These are phyloP conservation scores for Pleurotus sapidus DNA, from an alignment of 768 basidiomycete species.

Conservation along the genomic window DNA sequence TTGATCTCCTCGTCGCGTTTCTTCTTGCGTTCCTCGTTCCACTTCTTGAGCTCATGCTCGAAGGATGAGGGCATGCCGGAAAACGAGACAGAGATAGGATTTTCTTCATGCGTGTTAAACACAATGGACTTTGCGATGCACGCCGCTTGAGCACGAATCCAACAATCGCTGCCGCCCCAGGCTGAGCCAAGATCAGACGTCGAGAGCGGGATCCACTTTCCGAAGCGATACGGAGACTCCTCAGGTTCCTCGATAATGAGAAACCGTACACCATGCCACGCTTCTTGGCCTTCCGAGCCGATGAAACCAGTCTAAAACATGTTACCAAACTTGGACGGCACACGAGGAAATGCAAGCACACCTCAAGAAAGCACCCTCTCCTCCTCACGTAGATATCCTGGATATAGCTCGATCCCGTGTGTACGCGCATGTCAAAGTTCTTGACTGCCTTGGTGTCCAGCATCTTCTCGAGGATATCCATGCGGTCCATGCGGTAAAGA, in stretches of 20 bases:
- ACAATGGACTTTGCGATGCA: neutral
- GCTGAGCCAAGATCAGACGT: neutral
- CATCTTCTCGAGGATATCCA: neutral
- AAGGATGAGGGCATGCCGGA: neutral
- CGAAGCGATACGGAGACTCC: neutral
- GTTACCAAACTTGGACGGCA: neutral
- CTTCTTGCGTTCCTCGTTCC: neutral
- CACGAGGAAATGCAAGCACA: neutral
- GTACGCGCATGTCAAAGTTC: neutral
- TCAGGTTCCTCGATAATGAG: neutral
- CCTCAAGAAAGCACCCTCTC: neutral
- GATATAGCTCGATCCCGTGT: neutral
- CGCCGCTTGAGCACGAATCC: neutral
- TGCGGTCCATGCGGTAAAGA: neutral
- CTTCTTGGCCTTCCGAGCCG: neutral
- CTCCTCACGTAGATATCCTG: neutral
- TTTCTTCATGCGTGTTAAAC: neutral
- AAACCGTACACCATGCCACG: neutral
- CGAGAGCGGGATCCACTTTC: neutral
- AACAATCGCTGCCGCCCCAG: neutral
- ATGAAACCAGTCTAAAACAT: neutral
- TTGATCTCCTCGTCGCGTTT: neutral
- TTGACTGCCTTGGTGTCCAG: neutral
- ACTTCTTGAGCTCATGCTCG: neutral
- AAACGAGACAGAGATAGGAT: neutral